Evolutionary conservation across 1,284 basidiomycete species (phyloP), one percentile per base, ranked within the genome.

Genomic region (Ustilago shanxiensis): DNA sequence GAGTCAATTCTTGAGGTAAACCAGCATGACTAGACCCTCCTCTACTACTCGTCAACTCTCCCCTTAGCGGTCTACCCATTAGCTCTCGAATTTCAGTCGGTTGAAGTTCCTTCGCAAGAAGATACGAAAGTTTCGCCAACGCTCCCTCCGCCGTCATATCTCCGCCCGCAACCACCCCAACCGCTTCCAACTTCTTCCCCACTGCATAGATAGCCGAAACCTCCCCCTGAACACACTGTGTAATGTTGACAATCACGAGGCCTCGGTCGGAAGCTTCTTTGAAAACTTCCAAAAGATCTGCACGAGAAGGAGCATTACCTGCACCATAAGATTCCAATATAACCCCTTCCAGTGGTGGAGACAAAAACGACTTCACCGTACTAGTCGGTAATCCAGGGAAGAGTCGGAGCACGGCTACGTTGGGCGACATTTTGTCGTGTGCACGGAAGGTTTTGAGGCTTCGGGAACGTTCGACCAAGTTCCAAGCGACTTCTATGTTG

Each of bases 141-240:
- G 94, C 94, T 75, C 93, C 93, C 92, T 97, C 95, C 14, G 94
- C 93, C 1, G 95, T 96, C 95, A 97, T 96, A 85, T 97, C 95
- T 13, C 76, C 79, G 2, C 81, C 81, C 2, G 80, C 78, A 3
- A 83, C 81, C 26, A 83, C 81, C 1, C 79, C 79, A 2, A 83
- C 81, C 14, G 64, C 71, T 18, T 91, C 88, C 8, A 97, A 88
- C 5, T 90, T 90, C 73, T 91, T 89, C 7, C 94, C 94, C 16
- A 93, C 92, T 83, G 93, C 93, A 80, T 96, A 95, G 52, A 87
- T 86, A 24, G 84, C 85, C 39, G 79, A 79, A n/a, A 79, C 58
- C 50, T 83, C 75, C 35, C 81, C 79, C 83, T 93, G 94, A 16
- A 91, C 86, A 83, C 95, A 96, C 83, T 97, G 95, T 0, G 93